Base-by-base conservation (phyloP, 257 asterid genomes). In the Scutellaria minor region DNA sequence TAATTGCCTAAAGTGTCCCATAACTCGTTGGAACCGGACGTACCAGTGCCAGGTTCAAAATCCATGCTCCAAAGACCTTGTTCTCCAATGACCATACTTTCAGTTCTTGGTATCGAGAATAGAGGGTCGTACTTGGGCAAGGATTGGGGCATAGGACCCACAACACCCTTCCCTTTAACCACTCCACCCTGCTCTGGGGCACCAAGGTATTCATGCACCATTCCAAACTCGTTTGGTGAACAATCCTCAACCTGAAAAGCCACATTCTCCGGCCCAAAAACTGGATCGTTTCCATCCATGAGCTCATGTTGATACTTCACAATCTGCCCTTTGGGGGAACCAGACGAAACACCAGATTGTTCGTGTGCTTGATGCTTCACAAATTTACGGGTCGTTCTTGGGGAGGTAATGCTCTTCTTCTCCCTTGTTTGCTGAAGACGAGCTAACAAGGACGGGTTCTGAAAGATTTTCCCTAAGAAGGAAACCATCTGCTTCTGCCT, bases 401-500 rank as follows among this genome's bases (percentile, higher is more conserved):
- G 85, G 8, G 86, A 75, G 71, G 79, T 64, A 31, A 89, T 78
- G 77, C 64, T 68, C 48, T 75, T 75, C 35, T 75, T 84, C 68
- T 81, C 86, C 84, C 80, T 83, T 47, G 47, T 82, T 63, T 79
- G 83, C 74, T 75, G 78, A 47, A 92, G 71, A 42, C 80, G 84
- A 68, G 83, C 71, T 40, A 82, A 41, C 58, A 90, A 73, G 6
- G 78, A 13, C 0, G 95, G 95, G 75, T 85, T 88, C 68, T 88
- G 88, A 47, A 92, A 79, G 80, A 88, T 82, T 76, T 85, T 85
- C 13, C 88, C 95, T 84, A 92, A 71, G 89, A 92, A 92, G 0
- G 96, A 81, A 68, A 90, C 89, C 95, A 92, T 88, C 79, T 87
- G 93, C 79, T 92, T 90, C 88, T 92, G 97, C 68, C 86, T 78